A percentile compares a stretch with the other conserved stretches of the same genome.
These are phyloP conservation scores for Gossypium turneri DNA, from an alignment of 345 rosid genomes.

Conservation along the genomic window DNA sequence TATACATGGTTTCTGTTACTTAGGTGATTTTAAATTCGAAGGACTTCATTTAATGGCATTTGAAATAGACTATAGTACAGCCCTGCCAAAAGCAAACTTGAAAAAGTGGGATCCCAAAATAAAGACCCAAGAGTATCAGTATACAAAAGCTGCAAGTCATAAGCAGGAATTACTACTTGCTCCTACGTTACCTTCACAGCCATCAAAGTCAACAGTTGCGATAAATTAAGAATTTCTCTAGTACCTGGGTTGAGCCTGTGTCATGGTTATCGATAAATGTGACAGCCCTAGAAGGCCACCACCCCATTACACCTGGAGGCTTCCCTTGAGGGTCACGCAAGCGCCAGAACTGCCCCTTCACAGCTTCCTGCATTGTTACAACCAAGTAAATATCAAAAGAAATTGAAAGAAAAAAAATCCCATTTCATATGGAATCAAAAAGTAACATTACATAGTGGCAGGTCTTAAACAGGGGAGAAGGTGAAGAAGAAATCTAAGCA, in stretches of 20 bases:
- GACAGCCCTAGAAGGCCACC: conserved; percentile 95
- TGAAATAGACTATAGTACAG: background rate
- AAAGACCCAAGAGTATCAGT: background rate
- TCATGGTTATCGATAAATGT: conserved; percentile 91
- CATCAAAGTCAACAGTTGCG: background rate
- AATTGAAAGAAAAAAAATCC: background rate
- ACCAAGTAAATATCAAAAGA: conserved; percentile 13
- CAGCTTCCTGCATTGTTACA: conserved; percentile 61
- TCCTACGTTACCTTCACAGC: background rate
- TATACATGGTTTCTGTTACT: background rate
- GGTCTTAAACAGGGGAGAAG: background rate
- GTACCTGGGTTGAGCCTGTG: conserved; percentile 91
- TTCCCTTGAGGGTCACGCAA: conserved; percentile 76
- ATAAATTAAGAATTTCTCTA: background rate
- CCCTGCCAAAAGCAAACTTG: background rate
- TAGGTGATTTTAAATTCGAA: background rate
- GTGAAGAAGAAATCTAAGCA: background rate
- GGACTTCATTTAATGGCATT: background rate
- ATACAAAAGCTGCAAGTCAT: background rate
- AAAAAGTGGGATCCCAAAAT: background rate
- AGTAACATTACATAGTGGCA: background rate
- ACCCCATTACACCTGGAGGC: conserved; percentile 90
- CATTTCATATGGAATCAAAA: background rate
- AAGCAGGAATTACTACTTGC: background rate
- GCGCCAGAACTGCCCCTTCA: conserved; percentile 81